A percentile compares a stretch with the other conserved stretches of the same genome.
phyloP scores from a whole-genome alignment of 148 eudicot genomes.

The Tetragonia tetragonoides region DNA sequence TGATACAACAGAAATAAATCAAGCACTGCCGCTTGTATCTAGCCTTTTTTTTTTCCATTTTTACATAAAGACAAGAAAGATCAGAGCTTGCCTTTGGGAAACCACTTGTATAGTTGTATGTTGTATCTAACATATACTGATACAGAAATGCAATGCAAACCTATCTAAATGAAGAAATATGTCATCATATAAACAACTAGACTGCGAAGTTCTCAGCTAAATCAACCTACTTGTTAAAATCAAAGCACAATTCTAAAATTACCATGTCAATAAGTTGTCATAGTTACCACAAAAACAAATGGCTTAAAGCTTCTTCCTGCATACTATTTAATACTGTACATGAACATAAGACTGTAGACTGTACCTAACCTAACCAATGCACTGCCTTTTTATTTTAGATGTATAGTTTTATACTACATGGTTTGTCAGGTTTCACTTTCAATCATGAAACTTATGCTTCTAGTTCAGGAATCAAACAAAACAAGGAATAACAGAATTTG shows the following conservation, averaged over 20 bases:
- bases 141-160: background rate
- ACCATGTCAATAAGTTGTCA: background rate
- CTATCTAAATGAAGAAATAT: background rate
- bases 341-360: background rate
- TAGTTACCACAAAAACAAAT: background rate
- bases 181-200: background rate
- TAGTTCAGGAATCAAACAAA: background rate
- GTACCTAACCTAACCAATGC: background rate
- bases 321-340: background rate
- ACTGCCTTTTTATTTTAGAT: background rate
- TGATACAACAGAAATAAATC: too few species aligned
- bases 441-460: background rate
- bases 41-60: too few species aligned
- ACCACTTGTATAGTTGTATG: too few species aligned
- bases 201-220: background rate
- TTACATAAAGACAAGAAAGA: too few species aligned
- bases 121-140: too few species aligned
- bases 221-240: background rate
- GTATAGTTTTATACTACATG: background rate
- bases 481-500: slow-evolving; percentile 5
- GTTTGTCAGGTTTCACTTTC: background rate
- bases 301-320: background rate
- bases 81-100: too few species aligned
- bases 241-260: background rate
- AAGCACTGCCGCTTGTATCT: too few species aligned